A percentile compares a stretch with the other conserved stretches of the same genome.
These are phyloP conservation scores for Paxillus involutus DNA, from an alignment of 768 basidiomycete species.

Conservation along the genomic window DNA sequence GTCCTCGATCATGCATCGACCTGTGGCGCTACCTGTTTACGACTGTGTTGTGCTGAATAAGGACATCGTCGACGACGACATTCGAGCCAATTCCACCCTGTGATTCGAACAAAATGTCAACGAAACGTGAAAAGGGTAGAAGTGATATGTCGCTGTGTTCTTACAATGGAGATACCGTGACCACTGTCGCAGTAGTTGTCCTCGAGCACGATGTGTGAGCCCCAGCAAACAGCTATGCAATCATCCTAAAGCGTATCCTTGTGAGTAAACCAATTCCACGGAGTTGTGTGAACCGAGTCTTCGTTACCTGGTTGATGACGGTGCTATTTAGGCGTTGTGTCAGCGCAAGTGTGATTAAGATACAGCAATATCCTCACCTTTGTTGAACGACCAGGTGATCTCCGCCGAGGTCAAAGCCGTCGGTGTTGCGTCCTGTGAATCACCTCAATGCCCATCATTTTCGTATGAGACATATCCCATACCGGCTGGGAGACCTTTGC, in stretches of 20 bases:
- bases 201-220: constrained; percentile 45
- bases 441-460: background rate
- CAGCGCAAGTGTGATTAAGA: background rate
- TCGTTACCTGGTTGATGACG: too few relatives aligned
- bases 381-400: constrained; percentile 34
- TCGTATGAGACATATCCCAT: background rate
- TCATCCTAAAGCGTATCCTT: constrained; percentile 43
- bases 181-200: constrained; percentile 56
- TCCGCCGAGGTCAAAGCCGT: constrained; percentile 47
- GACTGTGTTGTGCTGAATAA: constrained; percentile 52
- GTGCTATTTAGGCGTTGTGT: background rate
- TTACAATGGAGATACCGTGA: constrained; percentile 61
- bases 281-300: too few relatives aligned
- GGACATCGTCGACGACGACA: constrained; percentile 44
- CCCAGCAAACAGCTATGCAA: constrained; percentile 54
- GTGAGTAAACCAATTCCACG: too few relatives aligned
- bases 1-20: background rate
- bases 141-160: too few relatives aligned
- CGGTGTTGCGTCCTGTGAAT: constrained; percentile 45
- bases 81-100: constrained; percentile 36
- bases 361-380: constrained; percentile 9
- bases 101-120: background rate
- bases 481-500: constrained; percentile 50
- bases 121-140: too few relatives aligned
- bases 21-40: constrained; percentile 44